phyloP scores from a whole-genome alignment of 805 yeast genomes.

The Candida coleopterorum region DNA sequence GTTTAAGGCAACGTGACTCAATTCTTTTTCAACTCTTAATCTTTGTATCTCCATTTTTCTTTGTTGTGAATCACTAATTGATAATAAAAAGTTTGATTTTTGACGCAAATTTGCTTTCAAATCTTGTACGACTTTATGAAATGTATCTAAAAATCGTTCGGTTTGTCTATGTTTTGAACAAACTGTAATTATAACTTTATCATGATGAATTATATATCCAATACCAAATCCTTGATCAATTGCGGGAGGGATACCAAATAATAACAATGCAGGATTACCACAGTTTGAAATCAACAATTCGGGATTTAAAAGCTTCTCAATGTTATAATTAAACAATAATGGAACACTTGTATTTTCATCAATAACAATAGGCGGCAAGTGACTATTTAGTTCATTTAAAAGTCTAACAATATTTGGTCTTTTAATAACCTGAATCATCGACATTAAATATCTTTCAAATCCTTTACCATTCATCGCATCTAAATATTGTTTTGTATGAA shows the following conservation, averaged over 20 bases:
- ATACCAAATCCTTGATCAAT: conserved; percentile 89
- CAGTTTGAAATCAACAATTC: conserved; percentile 68
- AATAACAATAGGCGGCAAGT: conserved; percentile 27
- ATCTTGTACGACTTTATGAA: conserved; percentile 57
- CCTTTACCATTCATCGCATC: conserved; percentile 60
- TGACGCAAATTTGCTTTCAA: conserved; percentile 46
- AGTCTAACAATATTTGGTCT: conserved; percentile 31
- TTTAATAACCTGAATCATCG: conserved; percentile 53
- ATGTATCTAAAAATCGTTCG: conserved; percentile 65
- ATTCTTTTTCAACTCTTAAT: conserved; percentile 31
- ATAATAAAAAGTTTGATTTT: conserved; percentile 27
- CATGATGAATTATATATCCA: conserved; percentile 81
- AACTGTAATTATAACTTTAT: conserved; percentile 73
- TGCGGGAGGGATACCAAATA: conserved; percentile 91
- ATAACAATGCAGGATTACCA: conserved; percentile 82
- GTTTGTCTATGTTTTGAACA: conserved; percentile 90
- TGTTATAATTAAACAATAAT: conserved; percentile 27
- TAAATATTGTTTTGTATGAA: conserved; percentile 45
- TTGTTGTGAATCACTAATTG: conserved; percentile 26
- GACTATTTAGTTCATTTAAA: conserved; percentile 31
- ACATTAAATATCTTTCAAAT: conserved; percentile 67
- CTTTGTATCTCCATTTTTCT: conserved; percentile 30
- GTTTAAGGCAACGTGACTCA: conserved; percentile 22
- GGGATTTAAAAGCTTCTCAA: conserved; percentile 31
- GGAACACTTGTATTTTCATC: conserved; percentile 19